These are phyloP conservation scores for Brassica hybrid DNA, from an alignment of 441 rosid species.

Conservation along the genomic window DNA sequence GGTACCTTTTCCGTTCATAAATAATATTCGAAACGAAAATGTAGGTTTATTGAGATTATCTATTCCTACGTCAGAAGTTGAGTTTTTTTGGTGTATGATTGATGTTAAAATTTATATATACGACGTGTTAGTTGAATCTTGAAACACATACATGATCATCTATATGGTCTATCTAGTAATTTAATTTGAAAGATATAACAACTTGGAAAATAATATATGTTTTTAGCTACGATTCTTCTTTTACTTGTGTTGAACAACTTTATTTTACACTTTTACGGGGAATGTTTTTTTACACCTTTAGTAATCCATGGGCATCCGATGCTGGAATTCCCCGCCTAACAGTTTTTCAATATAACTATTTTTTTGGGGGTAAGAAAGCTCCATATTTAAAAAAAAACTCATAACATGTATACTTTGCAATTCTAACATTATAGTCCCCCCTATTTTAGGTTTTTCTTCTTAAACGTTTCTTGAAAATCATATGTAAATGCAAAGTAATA, in stretches of 20 bases:
- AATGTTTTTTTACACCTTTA: constrained; percentile 24
- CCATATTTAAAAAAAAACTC: neutral
- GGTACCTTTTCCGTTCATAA: neutral
- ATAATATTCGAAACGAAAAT: constrained; percentile 4
- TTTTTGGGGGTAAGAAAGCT: neutral
- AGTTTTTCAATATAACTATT: constrained; percentile 4
- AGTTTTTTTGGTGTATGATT: neutral
- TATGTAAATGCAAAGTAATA: neutral
- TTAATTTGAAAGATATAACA: neutral
- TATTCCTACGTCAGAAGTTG: neutral
- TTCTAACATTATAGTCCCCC: neutral
- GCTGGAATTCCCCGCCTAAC: constrained; percentile 34
- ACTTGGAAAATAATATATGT: neutral
- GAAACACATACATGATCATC: neutral
- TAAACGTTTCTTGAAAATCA: neutral
- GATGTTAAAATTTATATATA: neutral
- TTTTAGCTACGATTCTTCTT: constrained; percentile 14
- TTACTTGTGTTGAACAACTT: constrained; percentile 30
- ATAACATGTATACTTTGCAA: neutral
- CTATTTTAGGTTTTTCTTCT: neutral
- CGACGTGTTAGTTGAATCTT: neutral
- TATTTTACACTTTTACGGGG: constrained; percentile 25
- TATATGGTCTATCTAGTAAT: constrained; percentile 2
- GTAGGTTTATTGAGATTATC: neutral
- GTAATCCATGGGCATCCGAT: constrained; percentile 29